These are phyloP conservation scores for Penicillium brevicompactum DNA, from an alignment of 2,329 filamentous ascomycete species.

Conservation along the genomic window DNA sequence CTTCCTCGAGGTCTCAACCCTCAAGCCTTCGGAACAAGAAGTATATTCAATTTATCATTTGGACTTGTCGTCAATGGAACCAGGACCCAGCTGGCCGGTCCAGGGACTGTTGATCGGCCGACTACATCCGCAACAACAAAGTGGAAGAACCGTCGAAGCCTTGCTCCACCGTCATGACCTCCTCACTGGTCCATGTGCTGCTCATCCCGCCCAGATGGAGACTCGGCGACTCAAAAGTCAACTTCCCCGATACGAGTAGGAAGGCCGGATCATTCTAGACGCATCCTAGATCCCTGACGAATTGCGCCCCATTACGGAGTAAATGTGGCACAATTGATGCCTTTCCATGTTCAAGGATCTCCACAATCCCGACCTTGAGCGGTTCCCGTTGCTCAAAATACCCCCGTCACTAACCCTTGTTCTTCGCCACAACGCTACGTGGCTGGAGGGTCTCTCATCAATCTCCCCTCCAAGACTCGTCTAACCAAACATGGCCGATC, in stretches of 20 bases:
- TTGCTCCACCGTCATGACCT: background rate
- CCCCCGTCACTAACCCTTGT: background rate
- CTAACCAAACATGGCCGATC: background rate
- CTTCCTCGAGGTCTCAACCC: background rate
- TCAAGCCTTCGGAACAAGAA: background rate
- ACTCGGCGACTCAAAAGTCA: background rate
- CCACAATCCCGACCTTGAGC: background rate
- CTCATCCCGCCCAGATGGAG: background rate
- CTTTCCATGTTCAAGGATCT: background rate
- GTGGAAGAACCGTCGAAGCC: background rate
- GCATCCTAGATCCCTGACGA: background rate
- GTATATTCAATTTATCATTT: background rate
- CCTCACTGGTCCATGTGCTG: background rate
- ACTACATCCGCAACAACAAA: background rate
- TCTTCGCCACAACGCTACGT: background rate
- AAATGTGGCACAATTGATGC: background rate
- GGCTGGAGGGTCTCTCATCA: background rate
- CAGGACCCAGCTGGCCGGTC: slow-evolving; percentile 7
- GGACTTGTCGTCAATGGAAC: slow-evolving; percentile 1
- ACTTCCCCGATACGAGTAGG: background rate
- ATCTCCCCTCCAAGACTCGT: background rate
- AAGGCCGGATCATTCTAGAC: background rate
- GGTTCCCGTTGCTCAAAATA: background rate
- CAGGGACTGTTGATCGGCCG: background rate
- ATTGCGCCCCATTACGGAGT: background rate